Conservation (phyloP, 805 yeast genomes). For the Starmerella bombicola region DNA sequence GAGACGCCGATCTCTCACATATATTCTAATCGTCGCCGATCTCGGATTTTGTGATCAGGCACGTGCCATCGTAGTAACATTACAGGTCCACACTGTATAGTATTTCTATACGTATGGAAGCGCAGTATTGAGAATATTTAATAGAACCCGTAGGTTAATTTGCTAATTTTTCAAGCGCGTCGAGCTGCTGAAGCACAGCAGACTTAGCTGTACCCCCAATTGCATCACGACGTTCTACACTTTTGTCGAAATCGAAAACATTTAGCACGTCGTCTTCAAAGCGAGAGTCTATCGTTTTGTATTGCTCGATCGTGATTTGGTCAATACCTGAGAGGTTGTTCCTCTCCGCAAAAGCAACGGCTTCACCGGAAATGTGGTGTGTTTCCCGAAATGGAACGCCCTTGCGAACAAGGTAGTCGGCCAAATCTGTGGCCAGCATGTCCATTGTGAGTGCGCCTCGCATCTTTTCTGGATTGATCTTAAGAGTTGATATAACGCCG, state of each 20-base stretch:
- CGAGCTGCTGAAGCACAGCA: slow-evolving; percentile 72
- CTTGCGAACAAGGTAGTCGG: slow-evolving; percentile 91
- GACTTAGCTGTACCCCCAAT: slow-evolving; percentile 93
- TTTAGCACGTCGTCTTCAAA: slow-evolving; percentile 69
- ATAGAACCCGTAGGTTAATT: too few relatives aligned
- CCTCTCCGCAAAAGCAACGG: slow-evolving; percentile 85
- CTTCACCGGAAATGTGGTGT: slow-evolving; percentile 96
- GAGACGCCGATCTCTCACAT: too few relatives aligned
- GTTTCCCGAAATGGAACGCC: slow-evolving; percentile 99
- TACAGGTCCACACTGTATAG: too few relatives aligned
- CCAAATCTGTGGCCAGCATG: slow-evolving; percentile 97
- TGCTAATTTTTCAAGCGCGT: slow-evolving; percentile 14
- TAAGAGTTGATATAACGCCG: slow-evolving; percentile 84
- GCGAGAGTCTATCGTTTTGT: slow-evolving; percentile 64
- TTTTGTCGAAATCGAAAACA: slow-evolving; percentile 82
- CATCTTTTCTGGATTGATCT: slow-evolving; percentile 65
- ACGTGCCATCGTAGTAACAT: too few relatives aligned
- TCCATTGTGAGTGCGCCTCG: slow-evolving; percentile 87
- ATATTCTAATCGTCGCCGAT: too few relatives aligned
- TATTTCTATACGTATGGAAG: too few relatives aligned
- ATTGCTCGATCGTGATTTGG: slow-evolving; percentile 63
- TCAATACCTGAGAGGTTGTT: slow-evolving; percentile 71
- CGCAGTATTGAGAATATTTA: too few relatives aligned
- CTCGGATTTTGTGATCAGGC: too few relatives aligned
- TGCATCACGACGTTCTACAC: slow-evolving; percentile 93